Conservation (phyloP, 1,284 basidiomycete species). For the Amylostereum chailletii region DNA sequence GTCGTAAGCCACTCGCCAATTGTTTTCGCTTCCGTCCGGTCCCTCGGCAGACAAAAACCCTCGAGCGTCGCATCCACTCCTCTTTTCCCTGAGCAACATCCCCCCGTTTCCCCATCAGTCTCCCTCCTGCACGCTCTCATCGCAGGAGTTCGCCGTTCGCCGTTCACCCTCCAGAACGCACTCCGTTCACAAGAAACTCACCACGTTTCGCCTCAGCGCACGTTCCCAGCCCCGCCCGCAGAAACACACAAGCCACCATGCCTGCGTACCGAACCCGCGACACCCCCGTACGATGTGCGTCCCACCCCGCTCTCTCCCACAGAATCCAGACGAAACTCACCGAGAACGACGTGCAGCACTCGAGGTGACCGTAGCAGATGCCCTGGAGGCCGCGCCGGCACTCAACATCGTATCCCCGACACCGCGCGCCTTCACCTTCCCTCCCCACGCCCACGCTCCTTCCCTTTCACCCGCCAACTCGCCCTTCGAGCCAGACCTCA, state of each 20-base stretch:
- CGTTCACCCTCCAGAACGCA: no score
- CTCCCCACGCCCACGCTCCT: slow-evolving; percentile 53
- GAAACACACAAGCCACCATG: slow-evolving; percentile 38
- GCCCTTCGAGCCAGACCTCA: slow-evolving; percentile 62
- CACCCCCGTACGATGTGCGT: slow-evolving; percentile 54
- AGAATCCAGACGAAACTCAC: no score
- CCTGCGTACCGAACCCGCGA: slow-evolving; percentile 69
- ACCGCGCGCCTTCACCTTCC: slow-evolving; percentile 68
- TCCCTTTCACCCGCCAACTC: slow-evolving; percentile 55
- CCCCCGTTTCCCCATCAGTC: slow-evolving; percentile 3
- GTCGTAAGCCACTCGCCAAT: slow-evolving; percentile 48
- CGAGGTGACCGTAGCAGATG: slow-evolving; percentile 62
- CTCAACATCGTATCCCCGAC: slow-evolving; percentile 65
- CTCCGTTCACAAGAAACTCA: no score
- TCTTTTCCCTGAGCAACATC: slow-evolving; percentile 7
- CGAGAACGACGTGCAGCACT: slow-evolving; percentile 35
- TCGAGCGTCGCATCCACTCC: slow-evolving; percentile 3
- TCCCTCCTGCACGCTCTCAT: slow-evolving; percentile 10
- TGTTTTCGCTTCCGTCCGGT: slow-evolving; percentile 26
- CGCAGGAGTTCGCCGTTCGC: no score
- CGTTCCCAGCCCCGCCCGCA: background rate
- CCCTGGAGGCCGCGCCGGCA: slow-evolving; percentile 34
- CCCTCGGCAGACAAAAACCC: slow-evolving; percentile 11
- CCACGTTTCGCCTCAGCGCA: background rate
- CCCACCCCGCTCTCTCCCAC: slow-evolving; percentile 18